A percentile compares a stretch with the other conserved stretches of the same genome.
These are phyloP conservation scores for Monarda citriodora DNA, from an alignment of 305 asterid species.

Conservation along the genomic window DNA sequence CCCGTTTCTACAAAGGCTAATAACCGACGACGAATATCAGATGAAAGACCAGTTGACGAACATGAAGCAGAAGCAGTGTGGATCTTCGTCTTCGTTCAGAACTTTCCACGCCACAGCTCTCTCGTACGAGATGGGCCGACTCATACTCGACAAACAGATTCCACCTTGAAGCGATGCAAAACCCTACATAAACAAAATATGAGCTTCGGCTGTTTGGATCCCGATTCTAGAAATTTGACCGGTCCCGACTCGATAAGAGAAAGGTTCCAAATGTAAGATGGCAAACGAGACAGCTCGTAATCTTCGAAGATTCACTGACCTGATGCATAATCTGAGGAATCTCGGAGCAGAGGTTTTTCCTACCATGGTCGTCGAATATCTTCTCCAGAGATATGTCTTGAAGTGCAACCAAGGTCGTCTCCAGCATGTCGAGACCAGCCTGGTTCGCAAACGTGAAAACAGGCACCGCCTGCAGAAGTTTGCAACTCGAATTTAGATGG, in stretches of 20 bases:
- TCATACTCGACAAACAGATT: constrained; percentile 94
- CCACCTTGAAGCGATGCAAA: constrained; percentile 94
- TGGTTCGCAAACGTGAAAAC: constrained; percentile 92
- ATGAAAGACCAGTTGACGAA: constrained; percentile 96
- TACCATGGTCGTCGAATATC: constrained; percentile 91
- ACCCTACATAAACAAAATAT: constrained; percentile 41
- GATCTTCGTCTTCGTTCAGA: constrained; percentile 70
- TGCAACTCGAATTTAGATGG: constrained; percentile 4
- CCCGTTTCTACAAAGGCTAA: constrained; percentile 6
- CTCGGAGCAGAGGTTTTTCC: constrained; percentile 80
- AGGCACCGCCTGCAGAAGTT: constrained; percentile 67
- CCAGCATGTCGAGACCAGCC: constrained; percentile 99
- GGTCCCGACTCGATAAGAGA: neutral
- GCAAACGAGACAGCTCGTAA: neutral
- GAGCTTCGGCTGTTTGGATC: neutral
- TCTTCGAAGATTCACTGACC: constrained; percentile 32
- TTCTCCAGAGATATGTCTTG: constrained; percentile 89
- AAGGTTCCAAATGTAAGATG: neutral
- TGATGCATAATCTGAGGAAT: constrained; percentile 95
- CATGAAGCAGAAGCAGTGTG: constrained; percentile 92
- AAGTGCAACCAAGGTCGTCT: constrained; percentile 94
- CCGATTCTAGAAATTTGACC: no score
- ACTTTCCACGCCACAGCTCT: constrained; percentile 98
- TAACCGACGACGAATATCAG: constrained; percentile 21
- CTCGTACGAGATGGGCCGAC: constrained; percentile 92